Evolutionary conservation across 352 stramenopile genomes (phyloP).

Genomic region (Phytophthora colocasiae): DNA sequence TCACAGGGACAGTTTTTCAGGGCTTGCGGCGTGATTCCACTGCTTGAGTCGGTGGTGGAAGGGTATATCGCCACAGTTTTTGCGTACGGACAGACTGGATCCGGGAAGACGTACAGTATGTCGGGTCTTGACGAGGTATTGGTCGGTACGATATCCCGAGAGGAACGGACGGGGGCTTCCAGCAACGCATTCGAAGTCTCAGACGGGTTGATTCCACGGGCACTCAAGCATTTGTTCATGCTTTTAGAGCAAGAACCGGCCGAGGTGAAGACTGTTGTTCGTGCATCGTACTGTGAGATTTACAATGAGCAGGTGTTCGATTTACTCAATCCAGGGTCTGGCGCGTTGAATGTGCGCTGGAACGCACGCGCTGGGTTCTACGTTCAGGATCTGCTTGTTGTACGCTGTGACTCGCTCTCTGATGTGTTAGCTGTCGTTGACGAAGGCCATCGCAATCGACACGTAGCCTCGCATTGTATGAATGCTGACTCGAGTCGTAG

Average conservation of each 20-base stretch:
- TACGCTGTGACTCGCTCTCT: constrained; percentile 76
- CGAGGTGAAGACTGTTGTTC: constrained; percentile 67
- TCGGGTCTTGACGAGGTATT: constrained; percentile 77
- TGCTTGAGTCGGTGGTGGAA: constrained; percentile 74
- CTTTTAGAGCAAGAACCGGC: constrained; percentile 53
- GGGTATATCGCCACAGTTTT: constrained; percentile 78
- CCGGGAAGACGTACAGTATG: constrained; percentile 84
- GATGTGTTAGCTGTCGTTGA: constrained; percentile 79
- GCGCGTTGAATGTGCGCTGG: constrained; percentile 74
- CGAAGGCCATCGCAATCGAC: constrained; percentile 75
- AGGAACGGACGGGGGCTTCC: constrained; percentile 20
- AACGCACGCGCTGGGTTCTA: constrained; percentile 81
- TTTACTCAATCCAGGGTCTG: constrained; percentile 70
- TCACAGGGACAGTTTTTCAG: constrained; percentile 74
- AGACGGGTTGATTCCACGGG: constrained; percentile 73
- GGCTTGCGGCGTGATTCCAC: constrained; percentile 55
- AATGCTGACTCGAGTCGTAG: constrained; percentile 86
- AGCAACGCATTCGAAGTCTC: constrained; percentile 42
- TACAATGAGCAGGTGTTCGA: constrained; percentile 89
- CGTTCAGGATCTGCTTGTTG: constrained; percentile 78
- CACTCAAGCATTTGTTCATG: constrained; percentile 74
- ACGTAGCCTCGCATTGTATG: constrained; percentile 74
- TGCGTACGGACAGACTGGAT: constrained; percentile 73
- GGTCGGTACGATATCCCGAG: constrained; percentile 15
- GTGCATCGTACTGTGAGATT: constrained; percentile 83